Base-by-base conservation (phyloP, 805 yeast genomes). In the Ogataea glucozyma region DNA sequence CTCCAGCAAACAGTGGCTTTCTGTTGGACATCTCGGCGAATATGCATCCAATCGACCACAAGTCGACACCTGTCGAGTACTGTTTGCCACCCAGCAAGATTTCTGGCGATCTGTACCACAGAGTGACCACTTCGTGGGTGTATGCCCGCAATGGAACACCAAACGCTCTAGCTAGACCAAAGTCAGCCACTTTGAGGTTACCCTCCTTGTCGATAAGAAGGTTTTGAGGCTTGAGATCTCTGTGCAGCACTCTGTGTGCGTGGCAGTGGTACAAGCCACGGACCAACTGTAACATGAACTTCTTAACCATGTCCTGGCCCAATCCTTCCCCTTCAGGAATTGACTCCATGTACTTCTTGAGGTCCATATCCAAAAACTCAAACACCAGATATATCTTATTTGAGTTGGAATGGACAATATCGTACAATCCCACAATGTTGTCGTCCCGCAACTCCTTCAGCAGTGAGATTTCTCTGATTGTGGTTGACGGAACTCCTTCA, bases 11-110 rank as follows among this genome's bases (percentile, higher is more conserved):
- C 40, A 93, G 66, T 7, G 99, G 97, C 63, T 88, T 88, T 43
- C 99, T 81, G 56, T 89, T 88, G 44, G 90, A 88, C 98, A 93
- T 90, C 64, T 93, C 99, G 6, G 97, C 99, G 64, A 93, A 86
- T 36, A 93, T 93, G 62, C 97, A 90, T 12, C 99, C 99, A 48
- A 91, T 86, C 9, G 97, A 88, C 99, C 99, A 93, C 85, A 93
- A 89, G 64, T 93, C 99, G 40, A 93, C 97, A 14, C 98, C 97
- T 0, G 98, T 93, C 26, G 97, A 88, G 65, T 93, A 93, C 59
- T 93, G 97, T 54, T 95, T 87, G 3, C 97, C 97, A 11, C 99
- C 99, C 51, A 93, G 76, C 47, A 93, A 71, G 43, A 93, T 88
- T 67, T 93, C 99, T 3, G 99, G 99, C 0, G 97, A 88, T 53